These are phyloP conservation scores for Dryas integrifolia DNA, from an alignment of 331 rosid species.

Conservation along the genomic window DNA sequence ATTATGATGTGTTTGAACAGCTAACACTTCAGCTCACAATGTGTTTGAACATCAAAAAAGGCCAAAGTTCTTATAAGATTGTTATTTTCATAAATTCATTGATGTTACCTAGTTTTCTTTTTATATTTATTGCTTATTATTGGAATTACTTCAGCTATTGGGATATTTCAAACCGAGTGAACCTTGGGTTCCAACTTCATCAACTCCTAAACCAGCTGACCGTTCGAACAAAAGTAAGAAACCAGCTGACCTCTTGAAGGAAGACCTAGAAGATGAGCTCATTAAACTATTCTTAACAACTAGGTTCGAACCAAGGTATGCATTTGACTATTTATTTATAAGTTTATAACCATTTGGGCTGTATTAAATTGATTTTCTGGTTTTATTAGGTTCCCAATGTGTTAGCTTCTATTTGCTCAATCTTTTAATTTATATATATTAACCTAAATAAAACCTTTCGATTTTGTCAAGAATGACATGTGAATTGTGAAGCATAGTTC, in stretches of 20 bases:
- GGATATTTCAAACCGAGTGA: conserved; percentile 48
- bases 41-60: background rate
- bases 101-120: background rate
- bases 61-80: background rate
- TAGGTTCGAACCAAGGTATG: conserved; percentile 78
- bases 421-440: background rate
- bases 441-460: background rate
- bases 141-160: conserved; percentile 62
- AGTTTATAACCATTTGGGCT: background rate
- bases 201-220: conserved; percentile 11
- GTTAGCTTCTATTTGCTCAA: background rate
- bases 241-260: conserved; percentile 36
- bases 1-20: background rate
- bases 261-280: conserved; percentile 53
- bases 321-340: background rate
- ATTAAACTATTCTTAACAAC: conserved; percentile 47
- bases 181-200: conserved; percentile 61
- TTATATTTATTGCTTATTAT: background rate
- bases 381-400: background rate
- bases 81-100: background rate
- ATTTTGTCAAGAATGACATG: background rate
- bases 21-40: background rate
- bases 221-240: background rate
- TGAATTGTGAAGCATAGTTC: background rate
- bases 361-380: background rate